Conservation (phyloP, 768 basidiomycete genomes). For the Mycena rosella region DNA sequence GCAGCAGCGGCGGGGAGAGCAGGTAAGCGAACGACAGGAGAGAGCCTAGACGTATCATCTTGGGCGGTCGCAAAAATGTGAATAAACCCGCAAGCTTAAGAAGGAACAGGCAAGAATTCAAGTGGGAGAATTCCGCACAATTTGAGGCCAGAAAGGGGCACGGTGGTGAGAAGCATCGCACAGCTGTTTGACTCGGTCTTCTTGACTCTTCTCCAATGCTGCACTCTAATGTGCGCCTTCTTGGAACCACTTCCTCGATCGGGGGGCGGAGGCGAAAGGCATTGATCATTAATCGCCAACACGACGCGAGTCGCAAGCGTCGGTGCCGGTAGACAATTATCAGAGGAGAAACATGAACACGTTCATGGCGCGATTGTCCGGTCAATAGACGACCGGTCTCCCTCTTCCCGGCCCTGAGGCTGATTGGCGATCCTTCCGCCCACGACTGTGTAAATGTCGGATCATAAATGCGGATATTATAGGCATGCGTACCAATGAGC, state of each 20-base stretch:
- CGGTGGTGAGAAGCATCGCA: slow-evolving; percentile 19
- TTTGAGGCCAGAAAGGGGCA: too few species aligned
- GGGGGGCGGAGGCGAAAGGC: too few species aligned
- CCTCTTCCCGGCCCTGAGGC: background rate
- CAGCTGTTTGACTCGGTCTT: background rate
- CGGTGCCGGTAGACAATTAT: too few species aligned
- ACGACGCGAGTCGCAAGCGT: too few species aligned
- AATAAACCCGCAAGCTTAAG: background rate
- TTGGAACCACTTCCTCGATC: too few species aligned
- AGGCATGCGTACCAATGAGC: slow-evolving; percentile 17
- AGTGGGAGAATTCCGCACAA: background rate
- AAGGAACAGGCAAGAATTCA: background rate
- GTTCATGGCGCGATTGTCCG: background rate
- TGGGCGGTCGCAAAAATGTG: background rate
- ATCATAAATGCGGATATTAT: background rate
- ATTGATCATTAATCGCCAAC: too few species aligned
- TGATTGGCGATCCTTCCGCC: background rate
- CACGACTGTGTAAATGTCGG: slow-evolving; percentile 6
- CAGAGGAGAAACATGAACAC: too few species aligned
- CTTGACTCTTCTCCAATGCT: too few species aligned
- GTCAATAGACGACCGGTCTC: background rate
- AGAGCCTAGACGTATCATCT: slow-evolving; percentile 29
- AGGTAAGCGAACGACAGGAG: slow-evolving; percentile 27
- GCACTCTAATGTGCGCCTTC: too few species aligned
- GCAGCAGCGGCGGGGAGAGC: slow-evolving; percentile 20